A percentile compares a stretch with the other conserved stretches of the same genome.
Conservation (phyloP, 228 moss, liverwort and hornwort genomes). For the Sphagnum fallax region DNA sequence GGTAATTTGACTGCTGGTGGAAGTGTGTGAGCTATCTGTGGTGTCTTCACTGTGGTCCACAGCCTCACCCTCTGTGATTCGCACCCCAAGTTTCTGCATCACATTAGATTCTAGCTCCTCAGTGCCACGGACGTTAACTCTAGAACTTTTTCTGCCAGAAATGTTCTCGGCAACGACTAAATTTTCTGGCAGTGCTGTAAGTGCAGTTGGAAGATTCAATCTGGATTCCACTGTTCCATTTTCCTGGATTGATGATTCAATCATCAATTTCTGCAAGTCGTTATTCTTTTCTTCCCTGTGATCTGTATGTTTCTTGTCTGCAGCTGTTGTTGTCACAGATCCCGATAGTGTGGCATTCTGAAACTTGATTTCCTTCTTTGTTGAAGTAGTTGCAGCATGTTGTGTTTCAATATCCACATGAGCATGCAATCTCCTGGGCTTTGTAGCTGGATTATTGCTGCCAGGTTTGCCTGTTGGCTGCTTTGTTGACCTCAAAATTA, state of each 20-base stretch:
- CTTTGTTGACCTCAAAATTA: constrained; percentile 17
- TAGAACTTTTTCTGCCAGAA: not conserved
- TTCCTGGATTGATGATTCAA: too few species aligned
- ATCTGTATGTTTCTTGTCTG: too few species aligned
- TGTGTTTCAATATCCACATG: not conserved
- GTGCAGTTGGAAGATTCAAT: not conserved
- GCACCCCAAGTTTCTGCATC: not conserved
- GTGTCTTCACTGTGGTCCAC: not conserved
- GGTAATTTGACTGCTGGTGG: not conserved
- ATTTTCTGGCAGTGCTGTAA: not conserved
- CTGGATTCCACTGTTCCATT: too few species aligned
- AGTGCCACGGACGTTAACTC: not conserved
- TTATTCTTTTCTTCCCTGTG: too few species aligned
- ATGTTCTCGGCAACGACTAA: not conserved
- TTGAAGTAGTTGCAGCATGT: not conserved
- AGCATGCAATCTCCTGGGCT: constrained; percentile 5
- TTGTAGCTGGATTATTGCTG: constrained; percentile 17
- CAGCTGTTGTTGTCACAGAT: too few species aligned
- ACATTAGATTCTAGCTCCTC: not conserved
- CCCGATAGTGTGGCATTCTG: too few species aligned
- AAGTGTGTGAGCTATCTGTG: not conserved
- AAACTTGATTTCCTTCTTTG: not conserved
- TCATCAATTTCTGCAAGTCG: too few species aligned
- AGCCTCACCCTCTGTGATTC: not conserved
- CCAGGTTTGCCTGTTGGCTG: constrained; percentile 15